Conservation (phyloP, 1,284 basidiomycete species). For the Mycosarcoma maydis region DNA sequence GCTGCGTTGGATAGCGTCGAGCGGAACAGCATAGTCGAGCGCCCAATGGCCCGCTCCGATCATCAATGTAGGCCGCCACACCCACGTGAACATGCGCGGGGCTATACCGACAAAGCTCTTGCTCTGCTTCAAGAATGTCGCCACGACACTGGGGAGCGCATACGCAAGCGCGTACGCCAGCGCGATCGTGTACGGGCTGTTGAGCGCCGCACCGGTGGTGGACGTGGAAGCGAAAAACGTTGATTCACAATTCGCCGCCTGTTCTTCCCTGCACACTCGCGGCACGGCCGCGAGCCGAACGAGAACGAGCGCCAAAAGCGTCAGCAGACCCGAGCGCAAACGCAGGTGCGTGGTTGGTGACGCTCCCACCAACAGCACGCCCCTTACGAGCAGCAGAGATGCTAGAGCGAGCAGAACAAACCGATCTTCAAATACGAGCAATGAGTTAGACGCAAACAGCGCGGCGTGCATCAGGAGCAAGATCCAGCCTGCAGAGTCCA, state of each 20-base stretch:
- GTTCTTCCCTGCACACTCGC: constrained; percentile 93
- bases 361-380: constrained; percentile 15
- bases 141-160: constrained; percentile 35
- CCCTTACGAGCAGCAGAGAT: constrained; percentile 54
- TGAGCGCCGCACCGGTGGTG: constrained; percentile 34
- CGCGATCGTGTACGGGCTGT: constrained; percentile 44
- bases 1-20: constrained; percentile 8
- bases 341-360: constrained; percentile 72
- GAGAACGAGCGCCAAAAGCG: constrained; percentile 75
- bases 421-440: constrained; percentile 93
- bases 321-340: constrained; percentile 79
- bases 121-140: constrained; percentile 31
- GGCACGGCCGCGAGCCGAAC: constrained; percentile 79
- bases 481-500: constrained; percentile 22
- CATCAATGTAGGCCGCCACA: constrained; percentile 58
- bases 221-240: constrained; percentile 69
- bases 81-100: constrained; percentile 44
- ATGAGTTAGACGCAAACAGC: constrained; percentile 76
- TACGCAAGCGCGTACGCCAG: constrained; percentile 50
- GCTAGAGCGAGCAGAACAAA: constrained; percentile 72
- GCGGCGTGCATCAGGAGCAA: constrained; percentile 42
- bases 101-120: constrained; percentile 54
- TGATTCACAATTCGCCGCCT: constrained; percentile 81
- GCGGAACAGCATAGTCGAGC: constrained; percentile 46
- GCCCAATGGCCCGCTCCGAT: constrained; percentile 57